Evolutionary conservation across 176 grass and related monocot genomes (phyloP).

Genomic region (Cenchrus purpureus): DNA sequence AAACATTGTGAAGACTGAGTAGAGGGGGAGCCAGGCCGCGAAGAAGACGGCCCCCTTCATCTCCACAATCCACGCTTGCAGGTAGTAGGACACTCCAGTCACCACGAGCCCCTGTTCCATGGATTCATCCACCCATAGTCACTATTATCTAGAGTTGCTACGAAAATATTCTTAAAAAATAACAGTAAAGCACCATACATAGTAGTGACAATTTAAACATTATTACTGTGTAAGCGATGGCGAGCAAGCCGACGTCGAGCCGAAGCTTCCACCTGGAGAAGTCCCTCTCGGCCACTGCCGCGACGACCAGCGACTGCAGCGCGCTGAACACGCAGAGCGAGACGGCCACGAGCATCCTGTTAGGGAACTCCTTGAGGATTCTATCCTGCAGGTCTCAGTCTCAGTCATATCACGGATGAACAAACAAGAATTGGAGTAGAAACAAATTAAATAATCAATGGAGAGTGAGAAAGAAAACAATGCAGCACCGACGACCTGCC

Average conservation of each 20-base stretch:
- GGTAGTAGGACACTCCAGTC: slow-evolving; percentile 55
- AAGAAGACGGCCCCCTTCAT: slow-evolving; percentile 14
- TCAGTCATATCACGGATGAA: not conserved
- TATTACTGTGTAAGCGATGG: slow-evolving; percentile 41
- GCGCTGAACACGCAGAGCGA: slow-evolving; percentile 60
- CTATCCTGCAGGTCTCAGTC: not conserved
- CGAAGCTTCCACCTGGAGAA: slow-evolving; percentile 61
- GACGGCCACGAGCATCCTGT: slow-evolving; percentile 63
- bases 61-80: slow-evolving; percentile 40
- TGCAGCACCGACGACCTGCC: not conserved
- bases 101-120: slow-evolving; percentile 47
- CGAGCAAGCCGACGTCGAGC: slow-evolving; percentile 53
- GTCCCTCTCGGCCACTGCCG: slow-evolving; percentile 51
- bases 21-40: not conserved
- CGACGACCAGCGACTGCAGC: slow-evolving; percentile 45
- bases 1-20: slow-evolving; percentile 27
- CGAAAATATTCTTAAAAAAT: too few species aligned
- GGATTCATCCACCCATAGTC: not conserved
- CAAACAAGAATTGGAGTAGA: not conserved
- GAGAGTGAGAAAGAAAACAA: not conserved
- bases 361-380: slow-evolving; percentile 54
- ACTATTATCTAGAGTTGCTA: too few species aligned
- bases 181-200: too few species aligned
- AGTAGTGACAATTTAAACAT: too few species aligned
- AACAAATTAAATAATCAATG: not conserved